Evolutionary conservation across 2,329 filamentous ascomycete genomes (phyloP).

Genomic region (Colletotrichum destructivum): DNA sequence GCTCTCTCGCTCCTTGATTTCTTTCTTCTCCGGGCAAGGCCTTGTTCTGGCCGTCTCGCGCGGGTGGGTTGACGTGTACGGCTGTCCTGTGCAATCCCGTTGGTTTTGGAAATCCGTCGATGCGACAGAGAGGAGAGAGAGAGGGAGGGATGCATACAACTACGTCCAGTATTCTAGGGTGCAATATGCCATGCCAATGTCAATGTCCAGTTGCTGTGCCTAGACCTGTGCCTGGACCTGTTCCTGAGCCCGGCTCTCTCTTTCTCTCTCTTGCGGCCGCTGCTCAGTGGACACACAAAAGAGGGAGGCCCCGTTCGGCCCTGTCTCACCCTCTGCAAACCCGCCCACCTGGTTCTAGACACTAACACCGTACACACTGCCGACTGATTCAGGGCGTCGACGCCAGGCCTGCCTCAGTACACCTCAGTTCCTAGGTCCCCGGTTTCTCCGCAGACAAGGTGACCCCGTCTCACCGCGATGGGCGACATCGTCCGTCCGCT

Average conservation of each 20-base stretch:
- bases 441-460: slow-evolving; percentile 34
- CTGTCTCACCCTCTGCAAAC: slow-evolving; percentile 34
- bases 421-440: background rate
- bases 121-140: background rate
- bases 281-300: slow-evolving; percentile 20
- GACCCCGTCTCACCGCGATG: slow-evolving; percentile 47
- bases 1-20: slow-evolving; percentile 49
- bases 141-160: too few species aligned
- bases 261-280: slow-evolving; percentile 19
- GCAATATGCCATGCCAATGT: background rate
- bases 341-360: slow-evolving; percentile 30
- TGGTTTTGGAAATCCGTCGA: background rate
- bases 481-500: slow-evolving; percentile 23
- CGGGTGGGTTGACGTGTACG: slow-evolving; percentile 2
- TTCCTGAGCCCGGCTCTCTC: slow-evolving; percentile 3
- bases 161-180: background rate
- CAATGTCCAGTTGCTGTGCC: background rate
- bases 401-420: slow-evolving; percentile 22
- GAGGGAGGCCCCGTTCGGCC: slow-evolving; percentile 29
- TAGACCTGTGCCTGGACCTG: background rate
- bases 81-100: slow-evolving; percentile 3
- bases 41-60: slow-evolving; percentile 14
- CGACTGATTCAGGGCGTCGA: slow-evolving; percentile 33
- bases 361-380: background rate
- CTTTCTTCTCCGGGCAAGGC: slow-evolving; percentile 46